Conservation (phyloP, 257 asterid genomes). For the Coffea eugenioides region DNA sequence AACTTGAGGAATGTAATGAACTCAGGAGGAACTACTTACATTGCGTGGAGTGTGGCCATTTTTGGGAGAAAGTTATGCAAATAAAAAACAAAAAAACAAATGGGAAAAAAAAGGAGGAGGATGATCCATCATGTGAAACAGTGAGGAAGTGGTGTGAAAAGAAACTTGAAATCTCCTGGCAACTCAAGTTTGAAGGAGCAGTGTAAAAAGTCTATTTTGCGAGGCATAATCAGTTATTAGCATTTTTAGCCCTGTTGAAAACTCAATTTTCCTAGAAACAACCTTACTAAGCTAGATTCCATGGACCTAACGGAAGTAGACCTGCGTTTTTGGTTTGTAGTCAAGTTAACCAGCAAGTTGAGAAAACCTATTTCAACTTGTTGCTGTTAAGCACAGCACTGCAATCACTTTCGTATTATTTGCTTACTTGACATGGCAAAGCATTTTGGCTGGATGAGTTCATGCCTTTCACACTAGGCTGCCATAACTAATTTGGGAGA, state of each 20-base stretch:
- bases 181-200: not conserved
- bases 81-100: too few species aligned
- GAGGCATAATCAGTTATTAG: not conserved
- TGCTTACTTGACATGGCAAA: too few species aligned
- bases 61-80: too few species aligned
- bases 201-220: too few species aligned
- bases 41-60: too few species aligned
- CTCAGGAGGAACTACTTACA: too few species aligned
- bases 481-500: not conserved
- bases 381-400: not conserved
- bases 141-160: not conserved
- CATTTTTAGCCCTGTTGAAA: not conserved
- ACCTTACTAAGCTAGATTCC: not conserved
- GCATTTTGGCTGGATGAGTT: not conserved
- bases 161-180: not conserved
- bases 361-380: not conserved
- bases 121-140: not conserved
- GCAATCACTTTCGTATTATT: not conserved
- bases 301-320: not conserved
- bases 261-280: not conserved
- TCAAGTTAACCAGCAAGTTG: not conserved
- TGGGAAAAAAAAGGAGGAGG: too few species aligned
- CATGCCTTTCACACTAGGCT: not conserved
- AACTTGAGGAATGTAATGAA: too few species aligned
- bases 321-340: not conserved